Conservation (phyloP, 2,329 filamentous ascomycete genomes). For the Pyrenophora seminiperda region DNA sequence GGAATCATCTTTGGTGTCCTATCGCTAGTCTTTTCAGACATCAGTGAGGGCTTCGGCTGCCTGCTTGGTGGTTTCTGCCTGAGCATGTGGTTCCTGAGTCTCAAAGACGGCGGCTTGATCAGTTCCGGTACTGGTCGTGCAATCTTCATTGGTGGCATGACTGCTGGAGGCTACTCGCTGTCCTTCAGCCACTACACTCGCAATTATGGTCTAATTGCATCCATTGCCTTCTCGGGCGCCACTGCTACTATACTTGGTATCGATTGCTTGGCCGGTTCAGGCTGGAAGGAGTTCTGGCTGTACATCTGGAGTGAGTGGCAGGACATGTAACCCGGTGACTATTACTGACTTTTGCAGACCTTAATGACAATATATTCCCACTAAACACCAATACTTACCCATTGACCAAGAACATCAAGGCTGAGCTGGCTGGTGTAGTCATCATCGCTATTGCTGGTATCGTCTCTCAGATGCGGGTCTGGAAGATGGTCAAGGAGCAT, state of each 20-base stretch:
- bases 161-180: constrained; percentile 69
- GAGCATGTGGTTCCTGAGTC: constrained; percentile 86
- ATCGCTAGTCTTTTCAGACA: constrained; percentile 78
- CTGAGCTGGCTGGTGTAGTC: constrained; percentile 79
- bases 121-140: constrained; percentile 65
- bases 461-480: constrained; percentile 83
- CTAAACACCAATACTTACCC: constrained; percentile 78
- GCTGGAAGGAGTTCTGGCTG: constrained; percentile 93
- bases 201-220: constrained; percentile 75
- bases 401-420: constrained; percentile 81
- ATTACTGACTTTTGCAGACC: constrained; percentile 47
- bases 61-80: constrained; percentile 84
- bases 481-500: constrained; percentile 72
- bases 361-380: constrained; percentile 81
- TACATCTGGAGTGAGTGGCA: constrained; percentile 75
- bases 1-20: constrained; percentile 75
- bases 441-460: constrained; percentile 76
- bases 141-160: constrained; percentile 77
- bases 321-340: constrained; percentile 1
- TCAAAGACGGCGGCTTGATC: constrained; percentile 78
- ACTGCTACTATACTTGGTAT: constrained; percentile 81
- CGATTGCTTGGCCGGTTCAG: constrained; percentile 88
- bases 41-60: constrained; percentile 84
- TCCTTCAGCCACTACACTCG: constrained; percentile 76
- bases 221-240: constrained; percentile 80